Base-by-base conservation (phyloP, 345 rosid genomes). In the Tarenaya hassleriana region DNA sequence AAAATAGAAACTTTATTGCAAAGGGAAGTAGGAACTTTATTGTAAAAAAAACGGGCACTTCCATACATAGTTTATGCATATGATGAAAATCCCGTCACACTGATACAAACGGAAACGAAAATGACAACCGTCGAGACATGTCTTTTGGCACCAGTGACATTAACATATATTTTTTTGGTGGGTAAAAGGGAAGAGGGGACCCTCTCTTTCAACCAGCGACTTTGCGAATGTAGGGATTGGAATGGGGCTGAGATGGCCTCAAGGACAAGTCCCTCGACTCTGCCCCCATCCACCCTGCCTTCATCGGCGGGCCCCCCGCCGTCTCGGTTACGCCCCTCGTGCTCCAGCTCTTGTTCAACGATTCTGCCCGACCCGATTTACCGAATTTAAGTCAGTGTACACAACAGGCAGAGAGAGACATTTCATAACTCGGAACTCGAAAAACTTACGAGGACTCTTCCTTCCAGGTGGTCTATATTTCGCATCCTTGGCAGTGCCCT, bases 391-490 rank as follows among this genome's bases (percentile, higher is more conserved):
- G 9, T n/a, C 4, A 9, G 40, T 35, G 9, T 35, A 35, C n/a
- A 17, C 2, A 12, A 27, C 4, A 11, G 0, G 4, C 10, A n/a
- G n/a, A 0, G 7, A 4, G 21, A 12, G 44, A 18, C 38, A n/a
- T 7, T 39, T 14, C 51, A 5, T 24, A 2, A 24, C 29, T 24
- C 29, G 5, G 29, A 24, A 24, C 29, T 24, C 29, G n/a, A 42
- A 17, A 63, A 50, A 68, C 95, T 80, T 81, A 92, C 98, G 48
- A 42, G 84, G 84, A 65, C 76, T 81, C 66, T 69, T 85, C 78
- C 73, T 81, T 63, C 82, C 90, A 1, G 81, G 94, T 18, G 86
- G 84, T 34, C 60, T 82, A 74, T 88, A 88, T 60, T 60, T 84
- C 21, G 72, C 67, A 58, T 70, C 86, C 59, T 44, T 81, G 19